Base-by-base conservation (phyloP, 345 rosid species). In the Punica granatum region DNA sequence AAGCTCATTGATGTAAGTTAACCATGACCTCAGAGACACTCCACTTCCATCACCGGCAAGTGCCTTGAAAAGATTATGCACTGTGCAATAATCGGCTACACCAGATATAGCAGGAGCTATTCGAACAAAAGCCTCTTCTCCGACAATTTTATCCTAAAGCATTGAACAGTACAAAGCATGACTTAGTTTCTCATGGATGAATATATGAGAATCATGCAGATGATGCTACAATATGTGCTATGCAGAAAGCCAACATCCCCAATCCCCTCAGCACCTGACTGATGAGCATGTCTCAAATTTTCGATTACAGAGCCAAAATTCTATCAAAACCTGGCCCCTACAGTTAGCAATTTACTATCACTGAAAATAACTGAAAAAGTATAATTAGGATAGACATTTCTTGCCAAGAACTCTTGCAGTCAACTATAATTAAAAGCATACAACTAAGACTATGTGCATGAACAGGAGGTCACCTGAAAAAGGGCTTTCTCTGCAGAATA, bases 101-200 rank as follows among this genome's bases (percentile, higher is more conserved):
- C 96, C 99, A 53, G 97, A 78, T 70, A 94, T 26, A 49, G 97
- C 91, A 65, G 99, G 90, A 78, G 96, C 84, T 66, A 94, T 89
- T 66, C 96, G 95, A 68, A 79, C 73, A 84, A 94, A 94, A 61
- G 99, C 95, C 67, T 81, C 91, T 81, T 89, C 88, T 66, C 86
- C 77, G 16, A 94, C 90, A 67, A 79, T 77, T 60, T 89, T 86
- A 49, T 84, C 88, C 97, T 94, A 75, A 69, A 83, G 70, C 43
- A 39, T 26, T 28, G 64, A 68, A 60, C 61, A 72, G 41, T 26
- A 28, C 18, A 75, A 72, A 51, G 64, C 23, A 32, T 60, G 31
- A 43, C 25, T 43, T 69, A 31, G 33, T 31, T 67, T 64, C 46
- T 16, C 42, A 15, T 0, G 13, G 48, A 43, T 11, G 48, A 43